Conservation (phyloP, 345 rosid genomes). For the Euphorbia lathyris region DNA sequence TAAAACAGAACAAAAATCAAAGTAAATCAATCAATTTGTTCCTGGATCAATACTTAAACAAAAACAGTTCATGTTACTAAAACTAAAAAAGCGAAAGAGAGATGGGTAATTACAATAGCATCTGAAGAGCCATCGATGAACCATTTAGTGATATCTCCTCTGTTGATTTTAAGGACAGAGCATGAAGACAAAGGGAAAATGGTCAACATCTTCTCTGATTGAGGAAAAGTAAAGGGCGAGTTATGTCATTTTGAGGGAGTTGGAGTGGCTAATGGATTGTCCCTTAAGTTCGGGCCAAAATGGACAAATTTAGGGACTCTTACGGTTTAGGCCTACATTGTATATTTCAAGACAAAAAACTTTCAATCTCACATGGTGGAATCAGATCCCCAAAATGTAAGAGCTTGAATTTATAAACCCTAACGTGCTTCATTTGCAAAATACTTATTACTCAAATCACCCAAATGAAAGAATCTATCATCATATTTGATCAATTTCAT, state of each 20-base stretch:
- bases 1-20: too few species aligned
- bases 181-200: constrained; percentile 28
- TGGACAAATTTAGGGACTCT: too few species aligned
- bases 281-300: too few species aligned
- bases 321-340: too few species aligned
- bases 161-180: constrained; percentile 48
- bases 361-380: too few species aligned
- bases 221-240: too few species aligned
- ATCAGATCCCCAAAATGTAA: neutral
- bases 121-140: constrained; percentile 69
- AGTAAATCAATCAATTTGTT: neutral
- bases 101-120: constrained; percentile 53
- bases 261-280: too few species aligned
- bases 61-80: too few species aligned
- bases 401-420: neutral
- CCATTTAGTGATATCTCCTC: constrained; percentile 89
- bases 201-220: too few species aligned
- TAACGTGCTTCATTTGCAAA: neutral
- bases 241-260: too few species aligned
- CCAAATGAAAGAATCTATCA: neutral
- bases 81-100: neutral
- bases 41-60: neutral
- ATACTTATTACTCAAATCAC: neutral
- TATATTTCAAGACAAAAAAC: too few species aligned
- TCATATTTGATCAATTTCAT: too few species aligned